phyloP scores from a whole-genome alignment of 805 yeast genomes.

The Komagataella pseudopastoris region DNA sequence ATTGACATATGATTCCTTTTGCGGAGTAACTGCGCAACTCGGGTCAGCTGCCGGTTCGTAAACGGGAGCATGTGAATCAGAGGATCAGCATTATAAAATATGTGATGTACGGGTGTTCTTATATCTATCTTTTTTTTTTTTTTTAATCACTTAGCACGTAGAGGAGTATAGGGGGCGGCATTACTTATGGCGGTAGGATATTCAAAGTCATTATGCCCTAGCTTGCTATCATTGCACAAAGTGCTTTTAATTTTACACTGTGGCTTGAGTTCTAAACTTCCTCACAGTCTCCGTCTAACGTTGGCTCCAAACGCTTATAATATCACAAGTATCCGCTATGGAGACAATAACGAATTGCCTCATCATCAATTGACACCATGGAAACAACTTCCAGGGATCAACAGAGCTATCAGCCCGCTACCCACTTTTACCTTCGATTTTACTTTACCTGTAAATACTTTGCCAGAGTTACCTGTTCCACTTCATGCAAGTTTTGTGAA shows the following conservation, averaged over 20 bases:
- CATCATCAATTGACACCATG: neutral
- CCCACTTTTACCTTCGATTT: neutral
- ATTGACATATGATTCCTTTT: neutral
- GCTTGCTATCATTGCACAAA: neutral
- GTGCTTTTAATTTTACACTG: neutral
- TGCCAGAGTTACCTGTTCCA: neutral
- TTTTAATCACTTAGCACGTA: neutral
- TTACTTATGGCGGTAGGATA: neutral
- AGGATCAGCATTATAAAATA: too few species aligned
- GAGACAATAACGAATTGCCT: neutral
- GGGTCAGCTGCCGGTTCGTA: neutral
- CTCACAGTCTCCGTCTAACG: neutral
- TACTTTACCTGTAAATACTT: neutral
- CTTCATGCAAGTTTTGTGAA: constrained; percentile 3
- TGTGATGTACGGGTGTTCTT: neutral
- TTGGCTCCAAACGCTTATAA: neutral
- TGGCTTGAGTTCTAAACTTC: neutral
- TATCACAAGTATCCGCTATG: neutral
- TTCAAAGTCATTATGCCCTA: neutral
- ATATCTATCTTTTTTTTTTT: too few species aligned
- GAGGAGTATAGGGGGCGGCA: neutral
- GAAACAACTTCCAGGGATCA: neutral
- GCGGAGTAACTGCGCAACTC: neutral
- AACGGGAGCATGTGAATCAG: neutral
- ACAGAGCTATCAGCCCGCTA: neutral